phyloP scores from a whole-genome alignment of 495 filamentous ascomycete species.

The Talaromyces nanjingensis region DNA sequence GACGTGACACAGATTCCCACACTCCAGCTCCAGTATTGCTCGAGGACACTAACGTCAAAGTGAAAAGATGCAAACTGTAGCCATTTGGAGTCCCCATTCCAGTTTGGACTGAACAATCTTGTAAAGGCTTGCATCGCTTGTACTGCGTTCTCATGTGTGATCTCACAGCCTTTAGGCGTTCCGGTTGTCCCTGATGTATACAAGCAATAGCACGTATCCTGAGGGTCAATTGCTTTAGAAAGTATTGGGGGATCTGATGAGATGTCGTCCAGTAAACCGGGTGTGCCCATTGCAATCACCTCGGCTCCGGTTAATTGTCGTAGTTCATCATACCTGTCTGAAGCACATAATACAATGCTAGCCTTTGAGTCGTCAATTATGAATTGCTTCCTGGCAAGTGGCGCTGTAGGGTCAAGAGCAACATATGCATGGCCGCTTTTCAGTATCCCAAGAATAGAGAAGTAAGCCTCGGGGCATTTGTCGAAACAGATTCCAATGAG shows the following conservation, averaged over 20 bases:
- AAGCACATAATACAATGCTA: constrained; percentile 42
- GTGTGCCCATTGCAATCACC: constrained; percentile 32
- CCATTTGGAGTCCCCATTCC: constrained; percentile 57
- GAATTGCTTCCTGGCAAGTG: constrained; percentile 53
- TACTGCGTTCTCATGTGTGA: constrained; percentile 69
- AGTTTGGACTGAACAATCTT: constrained; percentile 54
- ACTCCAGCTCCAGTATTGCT: constrained; percentile 87
- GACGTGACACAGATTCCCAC: constrained; percentile 74
- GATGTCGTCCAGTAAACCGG: constrained; percentile 15
- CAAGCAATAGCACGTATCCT: constrained; percentile 60
- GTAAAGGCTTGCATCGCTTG: constrained; percentile 73
- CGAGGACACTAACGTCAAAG: constrained; percentile 81
- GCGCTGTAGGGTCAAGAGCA: constrained; percentile 40
- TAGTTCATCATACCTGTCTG: constrained; percentile 21
- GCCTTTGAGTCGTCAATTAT: constrained; percentile 58
- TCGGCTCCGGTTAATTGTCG: constrained; percentile 20
- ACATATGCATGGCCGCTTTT: constrained; percentile 44
- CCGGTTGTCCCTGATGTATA: constrained; percentile 82
- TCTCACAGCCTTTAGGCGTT: constrained; percentile 68
- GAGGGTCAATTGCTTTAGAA: constrained; percentile 22
- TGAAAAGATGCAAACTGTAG: constrained; percentile 85
- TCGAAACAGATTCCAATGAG: constrained; percentile 64
- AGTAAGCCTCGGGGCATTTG: constrained; percentile 71
- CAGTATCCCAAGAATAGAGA: constrained; percentile 69
- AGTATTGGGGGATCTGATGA: constrained; percentile 20